Evolutionary conservation across 2,329 filamentous ascomycete genomes (phyloP), one percentile per base, ranked within the genome.

Genomic region (Microdochium bolleyi): DNA sequence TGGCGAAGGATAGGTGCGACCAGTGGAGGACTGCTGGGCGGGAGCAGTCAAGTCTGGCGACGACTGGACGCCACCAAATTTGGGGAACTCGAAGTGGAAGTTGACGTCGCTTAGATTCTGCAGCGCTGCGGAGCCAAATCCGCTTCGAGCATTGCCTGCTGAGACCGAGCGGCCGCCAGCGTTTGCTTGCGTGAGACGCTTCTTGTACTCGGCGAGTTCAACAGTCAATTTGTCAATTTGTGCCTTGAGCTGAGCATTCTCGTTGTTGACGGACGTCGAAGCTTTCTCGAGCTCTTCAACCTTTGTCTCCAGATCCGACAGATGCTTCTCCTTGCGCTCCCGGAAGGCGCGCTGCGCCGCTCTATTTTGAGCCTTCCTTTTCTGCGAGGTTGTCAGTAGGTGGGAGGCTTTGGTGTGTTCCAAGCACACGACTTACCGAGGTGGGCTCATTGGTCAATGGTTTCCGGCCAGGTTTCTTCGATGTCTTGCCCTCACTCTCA

Each of bases 381-480:
- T 95, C 90, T 95, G 57, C 32, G 10, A 37, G 44, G 32, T 49
- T 54, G 60, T 68, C 61, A 68, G 65, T 46, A 57, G 24, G 52
- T 21, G 30, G 27, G 52, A 21, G 16, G 52, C 24, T 24, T 48
- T 41, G 7, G 44, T 21, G 19, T 2, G 30, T 51, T 58, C 54
- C 58, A 57, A 50, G 59, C 52, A 38, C 22, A 52, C 21, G 41
- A 83, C 92, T 76, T 84, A 97, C 92, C 60, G 92, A 94, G 61
- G 89, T 97, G 24, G 94, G 94, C 70, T 97, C 94, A 22, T 89
- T 95, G 49, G 90, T 97, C 63, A 97, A 77, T 21, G 92, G 94
- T 77, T 99, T 99, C 57, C 94, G 84, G 50, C 94, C 94, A 3
- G 94, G 92, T 73, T 97, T 99, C 82, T 97, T 97, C 24, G 89